A percentile compares a stretch with the other conserved stretches of the same genome.
These are phyloP conservation scores for Agaricus blazei DNA, from an alignment of 768 basidiomycete genomes.

Conservation along the genomic window DNA sequence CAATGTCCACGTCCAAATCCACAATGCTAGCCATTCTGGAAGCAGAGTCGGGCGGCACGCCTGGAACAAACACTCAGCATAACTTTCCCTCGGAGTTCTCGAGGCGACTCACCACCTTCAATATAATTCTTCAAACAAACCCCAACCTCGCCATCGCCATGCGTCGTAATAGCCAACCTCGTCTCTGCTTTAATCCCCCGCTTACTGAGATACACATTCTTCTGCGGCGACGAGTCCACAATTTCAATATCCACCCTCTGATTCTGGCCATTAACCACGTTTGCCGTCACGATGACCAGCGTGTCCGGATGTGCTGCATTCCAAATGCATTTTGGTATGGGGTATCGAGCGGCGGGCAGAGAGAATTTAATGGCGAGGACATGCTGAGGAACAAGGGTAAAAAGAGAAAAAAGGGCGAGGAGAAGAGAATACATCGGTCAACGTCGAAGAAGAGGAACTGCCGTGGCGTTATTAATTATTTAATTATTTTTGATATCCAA, in stretches of 20 bases:
- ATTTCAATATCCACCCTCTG: slow-evolving; percentile 95
- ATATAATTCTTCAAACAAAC: slow-evolving; percentile 89
- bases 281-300: slow-evolving; percentile 94
- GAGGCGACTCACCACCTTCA: slow-evolving; percentile 55
- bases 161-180: slow-evolving; percentile 89
- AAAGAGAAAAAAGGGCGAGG: slow-evolving; percentile 21
- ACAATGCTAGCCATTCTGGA: slow-evolving; percentile 58
- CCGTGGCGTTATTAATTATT: neutral
- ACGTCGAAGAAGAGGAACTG: neutral
- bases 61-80: slow-evolving; percentile 15
- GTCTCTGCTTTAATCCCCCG: slow-evolving; percentile 86
- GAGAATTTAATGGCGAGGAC: slow-evolving; percentile 78
- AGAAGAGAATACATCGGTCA: slow-evolving; percentile 8
- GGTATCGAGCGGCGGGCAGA: slow-evolving; percentile 66
- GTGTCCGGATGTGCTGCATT: slow-evolving; percentile 83
- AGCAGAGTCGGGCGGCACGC: slow-evolving; percentile 40
- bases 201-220: slow-evolving; percentile 91
- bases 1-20: slow-evolving; percentile 96
- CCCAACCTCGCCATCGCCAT: slow-evolving; percentile 90
- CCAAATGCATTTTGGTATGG: slow-evolving; percentile 89
- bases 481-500: neutral
- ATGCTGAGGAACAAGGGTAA: slow-evolving; percentile 21
- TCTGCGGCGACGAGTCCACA: slow-evolving; percentile 77
- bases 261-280: slow-evolving; percentile 67
- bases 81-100: too few species aligned